Base-by-base conservation (phyloP, 257 asterid genomes). In the Fraxinus cuspidata region DNA sequence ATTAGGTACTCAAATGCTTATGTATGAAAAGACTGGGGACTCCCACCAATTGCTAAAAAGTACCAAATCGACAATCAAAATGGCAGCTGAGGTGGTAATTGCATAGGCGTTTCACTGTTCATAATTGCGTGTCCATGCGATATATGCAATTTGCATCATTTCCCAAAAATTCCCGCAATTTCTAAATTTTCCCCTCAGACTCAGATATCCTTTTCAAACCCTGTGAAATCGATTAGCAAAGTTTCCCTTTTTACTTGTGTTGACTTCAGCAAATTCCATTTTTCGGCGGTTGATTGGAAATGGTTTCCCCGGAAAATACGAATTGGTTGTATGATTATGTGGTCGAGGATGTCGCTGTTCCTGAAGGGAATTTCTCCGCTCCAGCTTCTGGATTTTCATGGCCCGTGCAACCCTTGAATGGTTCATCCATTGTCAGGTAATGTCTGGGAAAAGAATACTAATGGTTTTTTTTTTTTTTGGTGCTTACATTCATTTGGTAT, bases 311-410 rank as follows among this genome's bases (percentile, higher is more conserved):
- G 19, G 79, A 75, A 64, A 75, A 65, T 44, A 75, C 72, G 58
- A 75, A 75, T 64, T 75, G 79, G 72, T 21, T 75, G 7, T 64
- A 34, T 47, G 79, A 64, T 47, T 47, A 47, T 16, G 58, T 16
- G 21, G n/a, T 47, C 2, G 58, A 47, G 21, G 58, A 47, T 47
- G 58, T 47, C 2, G 21, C 58, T 16, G 58, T 47, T 12, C 58
- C 58, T 16, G 58, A 47, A 47, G 56, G 21, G 56, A 47, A 47
- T 16, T 47, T 47, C 21, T 47, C 58, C 5, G 58, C 21, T 47
- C 58, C 58, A 16, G 58, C 83, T 82, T 44, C 96, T 70, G 98
- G 94, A 47, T 47, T 47, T 47, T 47, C 58, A 47, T 16, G 21
- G n/a, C 1, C 58, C 1, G n/a, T 47, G 58, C 58, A 47, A 47